Percentiles rank a stretch among this genome's conserved stretches.
phyloP scores from a whole-genome alignment of 805 yeast species.

The Hanseniaspora lachancei region DNA sequence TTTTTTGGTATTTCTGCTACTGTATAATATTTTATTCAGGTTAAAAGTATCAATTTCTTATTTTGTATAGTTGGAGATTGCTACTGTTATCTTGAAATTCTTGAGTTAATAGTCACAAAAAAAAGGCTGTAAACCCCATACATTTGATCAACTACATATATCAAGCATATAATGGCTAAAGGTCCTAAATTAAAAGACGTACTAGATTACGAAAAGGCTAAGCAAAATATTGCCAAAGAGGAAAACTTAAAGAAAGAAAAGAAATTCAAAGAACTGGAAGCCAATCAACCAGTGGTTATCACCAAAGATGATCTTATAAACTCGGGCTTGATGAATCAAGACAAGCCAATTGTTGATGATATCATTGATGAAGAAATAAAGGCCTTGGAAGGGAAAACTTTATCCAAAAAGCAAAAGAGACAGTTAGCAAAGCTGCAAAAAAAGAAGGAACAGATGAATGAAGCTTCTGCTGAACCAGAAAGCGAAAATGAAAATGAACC shows the following conservation, averaged over 20 bases:
- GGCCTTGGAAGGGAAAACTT: conserved; percentile 30
- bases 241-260: conserved; percentile 20
- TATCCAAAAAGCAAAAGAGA: conserved; percentile 55
- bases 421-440: conserved; percentile 30
- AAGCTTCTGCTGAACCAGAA: conserved; percentile 32
- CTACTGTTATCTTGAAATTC: neutral
- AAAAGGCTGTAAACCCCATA: neutral
- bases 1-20: too few relatives aligned
- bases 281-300: conserved; percentile 26
- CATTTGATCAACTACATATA: neutral
- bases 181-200: conserved; percentile 24
- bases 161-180: conserved; percentile 22
- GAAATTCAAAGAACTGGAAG: conserved; percentile 16
- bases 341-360: conserved; percentile 14
- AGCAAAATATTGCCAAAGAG: conserved; percentile 18
- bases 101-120: neutral
- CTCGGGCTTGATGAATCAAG: conserved; percentile 13
- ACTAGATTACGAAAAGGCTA: conserved; percentile 21
- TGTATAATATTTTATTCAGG: too few relatives aligned
- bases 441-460: conserved; percentile 20
- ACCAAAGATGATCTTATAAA: conserved; percentile 23
- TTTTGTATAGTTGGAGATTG: too few relatives aligned
- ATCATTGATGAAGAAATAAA: conserved; percentile 13
- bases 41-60: too few relatives aligned
- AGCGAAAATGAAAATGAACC: conserved; percentile 36